phyloP scores from a whole-genome alignment of 371 early-diverging fungal species.

The Rhizomucor miehei region DNA sequence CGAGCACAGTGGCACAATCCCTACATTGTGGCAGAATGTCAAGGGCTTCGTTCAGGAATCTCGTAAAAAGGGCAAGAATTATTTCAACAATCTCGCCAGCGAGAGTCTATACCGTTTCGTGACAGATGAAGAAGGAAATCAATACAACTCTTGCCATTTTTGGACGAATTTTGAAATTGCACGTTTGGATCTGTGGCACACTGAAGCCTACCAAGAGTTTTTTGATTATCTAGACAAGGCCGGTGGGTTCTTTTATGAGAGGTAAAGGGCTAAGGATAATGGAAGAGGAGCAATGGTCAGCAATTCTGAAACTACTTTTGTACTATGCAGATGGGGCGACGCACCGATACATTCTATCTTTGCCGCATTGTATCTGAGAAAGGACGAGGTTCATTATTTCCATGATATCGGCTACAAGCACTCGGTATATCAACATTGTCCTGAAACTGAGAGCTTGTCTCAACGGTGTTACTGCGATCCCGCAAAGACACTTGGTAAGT shows the following conservation, averaged over 20 bases:
- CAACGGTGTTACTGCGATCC: constrained; percentile 33
- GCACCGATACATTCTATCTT: constrained; percentile 94
- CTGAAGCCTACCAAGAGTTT: constrained; percentile 48
- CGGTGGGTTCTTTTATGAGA: constrained; percentile 72
- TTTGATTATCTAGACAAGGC: constrained; percentile 46
- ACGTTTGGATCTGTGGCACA: constrained; percentile 75
- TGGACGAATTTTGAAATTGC: constrained; percentile 95
- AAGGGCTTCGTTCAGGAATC: constrained; percentile 51
- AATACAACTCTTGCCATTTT: constrained; percentile 76
- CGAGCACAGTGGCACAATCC: constrained; percentile 74
- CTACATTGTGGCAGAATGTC: constrained; percentile 67
- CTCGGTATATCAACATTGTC: constrained; percentile 66
- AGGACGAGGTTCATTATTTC: constrained; percentile 85
- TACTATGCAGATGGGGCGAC: constrained; percentile 83
- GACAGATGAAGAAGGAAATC: constrained; percentile 30
- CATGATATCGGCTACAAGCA: constrained; percentile 83
- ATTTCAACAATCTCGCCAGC: constrained; percentile 34
- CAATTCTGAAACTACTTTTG: neutral
- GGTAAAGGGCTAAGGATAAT: constrained; percentile 14
- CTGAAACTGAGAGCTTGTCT: constrained; percentile 37
- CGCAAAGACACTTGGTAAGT: constrained; percentile 25
- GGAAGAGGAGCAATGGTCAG: too few species aligned
- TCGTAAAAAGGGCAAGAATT: constrained; percentile 21
- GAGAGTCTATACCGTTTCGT: constrained; percentile 36
- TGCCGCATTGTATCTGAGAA: constrained; percentile 61